Base-by-base conservation (phyloP, 306 rosid species). In the Pyrus communis region DNA sequence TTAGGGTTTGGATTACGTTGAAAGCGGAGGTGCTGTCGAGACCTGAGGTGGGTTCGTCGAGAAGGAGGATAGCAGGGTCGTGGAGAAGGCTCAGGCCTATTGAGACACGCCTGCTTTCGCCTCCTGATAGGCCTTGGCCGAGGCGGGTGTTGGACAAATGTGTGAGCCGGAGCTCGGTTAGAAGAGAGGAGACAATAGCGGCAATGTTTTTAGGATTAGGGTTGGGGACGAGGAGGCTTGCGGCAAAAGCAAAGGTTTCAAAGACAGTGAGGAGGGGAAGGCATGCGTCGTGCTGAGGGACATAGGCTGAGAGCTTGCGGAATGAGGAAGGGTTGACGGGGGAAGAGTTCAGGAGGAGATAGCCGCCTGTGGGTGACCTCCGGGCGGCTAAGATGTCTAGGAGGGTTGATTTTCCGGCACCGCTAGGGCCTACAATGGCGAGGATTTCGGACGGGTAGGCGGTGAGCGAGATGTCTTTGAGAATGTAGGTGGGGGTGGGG, bases 41-140 rank as follows among this genome's bases (percentile, higher is more conserved):
- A 0, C 98, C 95, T 9, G 98, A 92, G 43, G 98, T 94, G n/a
- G 98, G 98, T 64, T 94, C 98, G 69, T 94, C 98, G 0, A 94
- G 93, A 11, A 94, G 90, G 17, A 94, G 43, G 4, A 94, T 87
- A 0, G 92, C 86, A 0, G 98, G 98, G 54, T 92, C 98, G 66
- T 92, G 98, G 30, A 94, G 97, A 22, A 94, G 97, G 61, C 92
- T 82, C 1, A 94, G 80, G 2, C 97, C 98, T 4, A 94, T 91
- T 0, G 96, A 94, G 45, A 91, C 96, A 1, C 98, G 84, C 38
- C 98, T 83, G 2, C 89, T 84, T 79, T 94, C 97, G 0, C 98
- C 98, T 1, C 97, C 93, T 0, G 98, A 94, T 4, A 94, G 75
- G 42, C 95, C 95, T 43, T 79, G 86, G 7, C 87, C 83, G 0